Percentiles rank a stretch among this genome's conserved stretches.
Evolutionary conservation across 2,329 filamentous ascomycete genomes (phyloP).

Genomic region (Colletotrichum truncatum): DNA sequence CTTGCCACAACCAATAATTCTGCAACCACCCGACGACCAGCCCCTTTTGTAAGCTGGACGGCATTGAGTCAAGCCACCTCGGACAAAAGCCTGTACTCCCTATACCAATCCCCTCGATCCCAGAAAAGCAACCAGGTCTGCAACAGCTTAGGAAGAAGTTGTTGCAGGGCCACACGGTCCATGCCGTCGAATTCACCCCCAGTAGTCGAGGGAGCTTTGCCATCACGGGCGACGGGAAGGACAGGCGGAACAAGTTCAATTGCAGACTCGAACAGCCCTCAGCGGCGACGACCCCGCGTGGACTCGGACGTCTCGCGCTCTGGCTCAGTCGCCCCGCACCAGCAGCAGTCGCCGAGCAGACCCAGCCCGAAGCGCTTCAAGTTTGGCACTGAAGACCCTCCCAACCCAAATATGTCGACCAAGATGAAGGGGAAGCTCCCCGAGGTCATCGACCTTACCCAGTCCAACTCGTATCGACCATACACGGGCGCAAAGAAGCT

Average conservation of each 20-base stretch:
- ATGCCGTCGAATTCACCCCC: slow-evolving; percentile 32
- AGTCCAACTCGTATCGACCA: slow-evolving; percentile 68
- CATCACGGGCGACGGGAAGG: slow-evolving; percentile 31
- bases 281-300: slow-evolving; percentile 49
- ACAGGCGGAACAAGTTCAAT: slow-evolving; percentile 13
- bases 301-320: slow-evolving; percentile 43
- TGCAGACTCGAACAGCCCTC: slow-evolving; percentile 41
- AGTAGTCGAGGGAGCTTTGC: slow-evolving; percentile 31
- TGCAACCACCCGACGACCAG: slow-evolving; percentile 2
- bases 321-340: slow-evolving; percentile 33
- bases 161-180: slow-evolving; percentile 31
- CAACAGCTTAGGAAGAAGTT: slow-evolving; percentile 32
- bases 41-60: background rate
- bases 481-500: slow-evolving; percentile 84
- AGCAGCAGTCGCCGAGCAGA: slow-evolving; percentile 17
- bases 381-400: slow-evolving; percentile 12
- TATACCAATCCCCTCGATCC: background rate
- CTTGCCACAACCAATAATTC: background rate
- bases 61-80: background rate
- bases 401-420: slow-evolving; percentile 31
- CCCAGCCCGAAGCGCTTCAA: slow-evolving; percentile 32
- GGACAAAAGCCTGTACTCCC: background rate
- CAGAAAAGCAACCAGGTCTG: slow-evolving; percentile 21
- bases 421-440: slow-evolving; percentile 51
- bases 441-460: slow-evolving; percentile 46